phyloP scores from a whole-genome alignment of 768 basidiomycete genomes.

The Inosperma sp. region DNA sequence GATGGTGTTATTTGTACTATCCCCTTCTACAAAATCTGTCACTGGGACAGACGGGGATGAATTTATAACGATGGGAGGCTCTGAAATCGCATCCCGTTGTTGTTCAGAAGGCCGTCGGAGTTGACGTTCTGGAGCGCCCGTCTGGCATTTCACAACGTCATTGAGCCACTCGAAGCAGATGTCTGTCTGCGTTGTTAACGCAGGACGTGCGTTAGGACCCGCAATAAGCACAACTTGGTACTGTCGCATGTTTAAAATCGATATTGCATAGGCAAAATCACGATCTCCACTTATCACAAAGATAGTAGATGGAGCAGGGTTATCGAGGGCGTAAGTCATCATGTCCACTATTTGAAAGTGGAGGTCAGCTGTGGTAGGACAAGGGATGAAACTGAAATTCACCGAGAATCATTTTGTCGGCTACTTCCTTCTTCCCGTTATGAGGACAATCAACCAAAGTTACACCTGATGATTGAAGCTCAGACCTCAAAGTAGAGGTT shows the following conservation, averaged over 20 bases:
- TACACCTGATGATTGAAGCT: conserved; percentile 46
- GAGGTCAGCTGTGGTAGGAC: background rate
- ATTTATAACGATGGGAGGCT: too few species aligned
- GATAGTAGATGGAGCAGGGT: conserved; percentile 39
- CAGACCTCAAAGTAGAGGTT: conserved; percentile 27
- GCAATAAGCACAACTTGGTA: conserved; percentile 39
- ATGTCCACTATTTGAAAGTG: background rate
- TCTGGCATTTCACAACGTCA: conserved; percentile 37
- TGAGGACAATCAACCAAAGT: conserved; percentile 39
- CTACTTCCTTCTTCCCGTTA: conserved; percentile 36
- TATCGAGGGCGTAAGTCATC: too few species aligned
- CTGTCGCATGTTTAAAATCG: conserved; percentile 34
- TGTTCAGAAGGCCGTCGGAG: too few species aligned
- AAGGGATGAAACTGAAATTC: conserved; percentile 6
- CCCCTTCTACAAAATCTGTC: too few species aligned
- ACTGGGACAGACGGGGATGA: too few species aligned
- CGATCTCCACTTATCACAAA: conserved; percentile 45
- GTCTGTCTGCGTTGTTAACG: conserved; percentile 44
- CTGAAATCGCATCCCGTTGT: too few species aligned
- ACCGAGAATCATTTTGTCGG: conserved; percentile 52
- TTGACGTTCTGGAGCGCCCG: too few species aligned
- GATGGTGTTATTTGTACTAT: too few species aligned
- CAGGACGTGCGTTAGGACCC: conserved; percentile 33
- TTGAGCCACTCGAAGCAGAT: conserved; percentile 43
- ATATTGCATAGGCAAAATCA: conserved; percentile 41